Percentiles rank a stretch among this genome's conserved stretches.
Conservation (phyloP, 2,329 filamentous ascomycete genomes). For the Bipolaris cookei region DNA sequence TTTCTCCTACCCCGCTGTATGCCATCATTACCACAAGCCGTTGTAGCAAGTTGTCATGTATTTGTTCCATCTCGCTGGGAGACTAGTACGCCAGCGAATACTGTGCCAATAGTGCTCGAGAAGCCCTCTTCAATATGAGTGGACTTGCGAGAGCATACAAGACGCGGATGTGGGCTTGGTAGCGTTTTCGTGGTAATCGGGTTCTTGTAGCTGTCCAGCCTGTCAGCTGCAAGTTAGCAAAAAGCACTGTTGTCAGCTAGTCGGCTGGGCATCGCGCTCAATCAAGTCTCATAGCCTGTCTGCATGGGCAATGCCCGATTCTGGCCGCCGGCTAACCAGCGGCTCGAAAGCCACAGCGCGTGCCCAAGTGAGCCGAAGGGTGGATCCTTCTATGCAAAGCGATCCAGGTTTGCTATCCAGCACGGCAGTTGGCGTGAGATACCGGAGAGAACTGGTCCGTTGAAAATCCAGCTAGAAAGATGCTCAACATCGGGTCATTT, state of each 20-base stretch:
- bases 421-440: conserved; percentile 10
- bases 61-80: conserved; percentile 1
- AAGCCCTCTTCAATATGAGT: not conserved
- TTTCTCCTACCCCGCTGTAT: conserved; percentile 39
- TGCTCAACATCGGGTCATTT: not conserved
- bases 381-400: conserved; percentile 28
- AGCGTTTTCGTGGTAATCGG: not conserved
- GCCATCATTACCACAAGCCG: conserved; percentile 19
- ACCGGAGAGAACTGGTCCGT: conserved; percentile 14
- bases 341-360: conserved; percentile 23
- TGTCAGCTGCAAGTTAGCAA: conserved; percentile 27
- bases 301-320: conserved; percentile 23
- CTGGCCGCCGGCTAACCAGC: conserved; percentile 34
- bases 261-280: conserved; percentile 24
- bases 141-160: not conserved
- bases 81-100: not conserved
- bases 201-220: conserved; percentile 18
- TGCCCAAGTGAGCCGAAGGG: conserved; percentile 21
- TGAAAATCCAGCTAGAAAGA: conserved; percentile 9
- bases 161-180: not conserved
- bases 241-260: conserved; percentile 18
- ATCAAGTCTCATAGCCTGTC: conserved; percentile 24
- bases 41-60: conserved; percentile 13
- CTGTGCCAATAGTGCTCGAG: not conserved
- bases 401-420: conserved; percentile 17